Conservation (phyloP, 371 early-diverging fungal species). For the Lichtheimia ornata region DNA sequence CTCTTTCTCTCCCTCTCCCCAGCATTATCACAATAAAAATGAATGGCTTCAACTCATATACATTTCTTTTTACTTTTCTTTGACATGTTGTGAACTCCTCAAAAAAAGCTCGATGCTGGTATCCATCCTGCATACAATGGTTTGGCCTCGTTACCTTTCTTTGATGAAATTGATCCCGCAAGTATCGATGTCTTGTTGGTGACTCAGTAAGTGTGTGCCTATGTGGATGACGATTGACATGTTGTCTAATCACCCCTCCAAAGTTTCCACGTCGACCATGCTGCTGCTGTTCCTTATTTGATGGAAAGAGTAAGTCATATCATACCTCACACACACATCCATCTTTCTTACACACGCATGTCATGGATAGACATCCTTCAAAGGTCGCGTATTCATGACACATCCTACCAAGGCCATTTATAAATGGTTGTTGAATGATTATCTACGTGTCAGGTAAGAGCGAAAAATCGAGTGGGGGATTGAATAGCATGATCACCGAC, state of each 20-base stretch:
- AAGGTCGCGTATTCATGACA: conserved; percentile 99
- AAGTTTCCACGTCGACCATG: conserved; percentile 99
- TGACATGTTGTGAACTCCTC: neutral
- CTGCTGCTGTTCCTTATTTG: conserved; percentile 99
- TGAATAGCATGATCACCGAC: neutral
- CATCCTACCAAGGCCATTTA: conserved; percentile 99
- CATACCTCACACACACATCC: neutral
- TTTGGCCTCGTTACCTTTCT: conserved; percentile 96
- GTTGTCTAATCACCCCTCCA: neutral
- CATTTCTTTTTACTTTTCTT: conserved; percentile 17
- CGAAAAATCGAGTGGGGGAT: neutral
- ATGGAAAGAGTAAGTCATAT: conserved; percentile 83
- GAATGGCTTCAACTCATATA: conserved; percentile 14
- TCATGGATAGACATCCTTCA: conserved; percentile 84
- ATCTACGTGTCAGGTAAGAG: conserved; percentile 86
- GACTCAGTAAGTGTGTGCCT: conserved; percentile 76
- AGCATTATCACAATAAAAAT: conserved; percentile 7
- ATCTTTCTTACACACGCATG: neutral
- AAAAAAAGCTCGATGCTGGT: conserved; percentile 94
- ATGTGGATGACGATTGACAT: neutral
- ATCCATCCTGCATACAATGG: conserved; percentile 99
- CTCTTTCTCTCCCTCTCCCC: neutral
- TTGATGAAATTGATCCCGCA: conserved; percentile 96
- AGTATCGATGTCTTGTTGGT: conserved; percentile 95
- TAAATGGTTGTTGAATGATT: conserved; percentile 98